A percentile compares a stretch with the other conserved stretches of the same genome.
Evolutionary conservation across 2,329 filamentous ascomycete species (phyloP).

Genomic region (Tympanopsis confertula): DNA sequence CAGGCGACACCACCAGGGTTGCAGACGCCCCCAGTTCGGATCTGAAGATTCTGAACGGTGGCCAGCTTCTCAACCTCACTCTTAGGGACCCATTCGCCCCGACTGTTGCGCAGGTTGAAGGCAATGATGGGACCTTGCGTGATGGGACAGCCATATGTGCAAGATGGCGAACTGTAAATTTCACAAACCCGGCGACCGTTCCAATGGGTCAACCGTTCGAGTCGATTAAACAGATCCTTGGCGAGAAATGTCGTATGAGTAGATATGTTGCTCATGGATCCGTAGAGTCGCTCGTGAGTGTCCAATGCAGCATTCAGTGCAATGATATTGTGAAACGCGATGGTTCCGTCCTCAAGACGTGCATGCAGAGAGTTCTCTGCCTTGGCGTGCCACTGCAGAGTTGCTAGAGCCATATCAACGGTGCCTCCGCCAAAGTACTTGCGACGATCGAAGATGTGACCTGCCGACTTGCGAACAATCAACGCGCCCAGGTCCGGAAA

Average conservation of each 20-base stretch:
- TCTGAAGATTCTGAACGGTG: conserved; percentile 40
- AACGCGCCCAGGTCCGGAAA: conserved; percentile 54
- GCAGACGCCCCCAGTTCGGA: conserved; percentile 46
- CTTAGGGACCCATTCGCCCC: conserved; percentile 42
- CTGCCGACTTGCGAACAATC: conserved; percentile 41
- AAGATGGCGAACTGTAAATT: conserved; percentile 39
- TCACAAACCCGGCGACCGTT: conserved; percentile 38
- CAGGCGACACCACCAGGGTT: conserved; percentile 37
- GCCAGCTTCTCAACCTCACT: conserved; percentile 46
- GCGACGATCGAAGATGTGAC: conserved; percentile 38
- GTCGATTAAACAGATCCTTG: conserved; percentile 30
- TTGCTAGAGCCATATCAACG: conserved; percentile 44
- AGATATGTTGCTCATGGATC: conserved; percentile 45
- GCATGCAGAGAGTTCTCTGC: conserved; percentile 40
- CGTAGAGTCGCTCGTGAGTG: conserved; percentile 41
- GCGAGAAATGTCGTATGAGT: conserved; percentile 42
- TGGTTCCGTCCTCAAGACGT: conserved; percentile 54
- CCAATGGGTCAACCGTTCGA: conserved; percentile 34
- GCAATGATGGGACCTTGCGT: conserved; percentile 51
- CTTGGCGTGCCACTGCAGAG: conserved; percentile 39
- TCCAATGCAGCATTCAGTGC: conserved; percentile 48
- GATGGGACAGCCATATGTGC: conserved; percentile 33
- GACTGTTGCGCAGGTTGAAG: conserved; percentile 44
- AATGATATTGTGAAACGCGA: conserved; percentile 54
- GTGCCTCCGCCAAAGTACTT: conserved; percentile 61